phyloP scores from a whole-genome alignment of 768 basidiomycete species.

The Naganishia antarctica region DNA sequence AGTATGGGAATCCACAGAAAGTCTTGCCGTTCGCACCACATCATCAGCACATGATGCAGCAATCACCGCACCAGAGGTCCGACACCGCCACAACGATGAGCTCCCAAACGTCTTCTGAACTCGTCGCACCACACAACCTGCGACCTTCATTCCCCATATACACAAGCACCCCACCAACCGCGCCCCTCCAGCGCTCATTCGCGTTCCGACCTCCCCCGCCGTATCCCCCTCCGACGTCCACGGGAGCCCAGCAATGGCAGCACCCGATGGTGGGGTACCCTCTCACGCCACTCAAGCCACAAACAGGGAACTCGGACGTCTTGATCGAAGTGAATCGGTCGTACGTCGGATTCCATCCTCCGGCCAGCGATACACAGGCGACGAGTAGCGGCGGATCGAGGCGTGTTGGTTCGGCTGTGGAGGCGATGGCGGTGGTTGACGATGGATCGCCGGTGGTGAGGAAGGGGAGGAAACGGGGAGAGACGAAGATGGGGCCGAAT shows the following conservation, averaged over 20 bases:
- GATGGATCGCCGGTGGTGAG: slow-evolving; percentile 18
- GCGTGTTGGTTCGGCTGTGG: neutral
- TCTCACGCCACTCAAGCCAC: neutral
- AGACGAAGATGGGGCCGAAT: slow-evolving; percentile 55
- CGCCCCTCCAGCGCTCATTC: neutral
- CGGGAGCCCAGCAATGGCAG: neutral
- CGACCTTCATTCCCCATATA: neutral
- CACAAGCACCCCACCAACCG: neutral
- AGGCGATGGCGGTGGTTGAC: neutral
- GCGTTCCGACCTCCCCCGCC: neutral
- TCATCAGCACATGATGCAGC: neutral
- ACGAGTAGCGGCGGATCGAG: too few species aligned
- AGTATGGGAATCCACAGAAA: neutral
- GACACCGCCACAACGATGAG: neutral
- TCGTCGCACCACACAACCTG: neutral
- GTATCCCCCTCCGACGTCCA: neutral
- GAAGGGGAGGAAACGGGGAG: neutral
- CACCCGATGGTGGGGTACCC: neutral
- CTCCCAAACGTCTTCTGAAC: neutral
- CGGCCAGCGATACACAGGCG: too few species aligned
- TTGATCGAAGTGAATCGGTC: too few species aligned
- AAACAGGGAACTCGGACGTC: too few species aligned
- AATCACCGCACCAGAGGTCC: neutral
- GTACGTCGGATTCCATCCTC: too few species aligned
- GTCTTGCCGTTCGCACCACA: neutral